Evolutionary conservation across 345 rosid genomes (phyloP), one percentile per base, ranked within the genome.

Genomic region (Excoecaria agallocha): DNA sequence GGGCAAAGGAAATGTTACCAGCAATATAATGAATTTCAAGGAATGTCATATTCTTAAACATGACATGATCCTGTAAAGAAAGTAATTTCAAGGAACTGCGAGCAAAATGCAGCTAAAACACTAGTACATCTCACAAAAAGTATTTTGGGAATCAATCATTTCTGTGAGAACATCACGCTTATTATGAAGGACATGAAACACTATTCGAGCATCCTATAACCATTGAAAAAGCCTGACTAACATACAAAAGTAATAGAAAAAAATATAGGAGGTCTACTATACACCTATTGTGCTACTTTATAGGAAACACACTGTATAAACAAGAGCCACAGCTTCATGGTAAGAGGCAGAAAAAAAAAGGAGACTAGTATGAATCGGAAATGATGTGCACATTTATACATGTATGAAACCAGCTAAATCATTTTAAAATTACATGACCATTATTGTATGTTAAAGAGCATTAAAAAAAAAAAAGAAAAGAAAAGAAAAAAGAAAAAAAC

Each of bases 401-500:
- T 12, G 39, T 12, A 22, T 19, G 3, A 46, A 66, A 45, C 37
- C 30, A 45, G 46, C 22, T 45, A 15, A 8, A 43, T 45, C 6
- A 24, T 37, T 38, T 38, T 22, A 13, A 12, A 60, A 60, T n/a
- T 4, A 20, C 4, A 1, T 41, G 35, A 48, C 22, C 6, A 7
- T 61, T 49, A 10, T 51, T 35, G 58, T 49, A 48, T 25, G 15
- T n/a, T 48, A 39, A 72, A 62, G 49, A 62, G 30, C 46, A 65
- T 17, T 60, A 61, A 16, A 24, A 16, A 68, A 50, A 24, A 70
- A 77, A 69, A 76, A 24, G 68, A 76, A 69, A 76, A n/a, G n/a
- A n/a, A n/a, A 68, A 60, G 22, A 24, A 16, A 68, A 50, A 24
- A 70, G 76, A 69, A 76, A 24, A 70, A 76, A 69, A 76, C 84